Percentiles rank a stretch among this genome's conserved stretches.
phyloP scores from a whole-genome alignment of 257 asterid genomes.

The Verbascum thapsus region DNA sequence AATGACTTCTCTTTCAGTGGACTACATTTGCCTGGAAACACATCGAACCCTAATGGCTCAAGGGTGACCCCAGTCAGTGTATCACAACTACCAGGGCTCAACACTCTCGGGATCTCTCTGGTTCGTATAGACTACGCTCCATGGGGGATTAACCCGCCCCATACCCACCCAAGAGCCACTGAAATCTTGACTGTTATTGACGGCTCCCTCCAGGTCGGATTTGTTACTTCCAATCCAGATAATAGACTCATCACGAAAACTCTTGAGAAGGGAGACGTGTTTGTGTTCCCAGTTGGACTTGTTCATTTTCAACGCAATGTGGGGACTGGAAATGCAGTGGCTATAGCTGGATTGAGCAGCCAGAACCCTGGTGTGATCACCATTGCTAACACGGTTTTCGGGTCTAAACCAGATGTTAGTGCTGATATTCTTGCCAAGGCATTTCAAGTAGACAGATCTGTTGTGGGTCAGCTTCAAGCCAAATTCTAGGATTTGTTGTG shows the following conservation, averaged over 20 bases:
- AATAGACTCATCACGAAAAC: conserved; percentile 17
- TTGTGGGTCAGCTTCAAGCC: conserved; percentile 27
- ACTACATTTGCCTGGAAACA: conserved; percentile 30
- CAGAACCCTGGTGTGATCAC: conserved; percentile 29
- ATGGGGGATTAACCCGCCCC: conserved; percentile 16
- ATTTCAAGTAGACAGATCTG: conserved; percentile 31
- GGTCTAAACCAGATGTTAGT: conserved; percentile 26
- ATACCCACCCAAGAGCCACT: conserved; percentile 24
- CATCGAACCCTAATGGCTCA: conserved; percentile 27
- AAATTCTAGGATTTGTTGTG: conserved; percentile 20
- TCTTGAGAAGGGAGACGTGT: conserved; percentile 25
- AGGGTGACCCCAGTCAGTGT: conserved; percentile 23
- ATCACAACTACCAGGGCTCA: conserved; percentile 23
- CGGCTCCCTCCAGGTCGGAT: conserved; percentile 23
- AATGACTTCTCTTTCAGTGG: conserved; percentile 34
- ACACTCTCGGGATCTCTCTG: conserved; percentile 17
- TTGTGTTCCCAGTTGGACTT: conserved; percentile 28
- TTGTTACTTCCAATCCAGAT: conserved; percentile 13
- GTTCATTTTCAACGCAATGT: conserved; percentile 33
- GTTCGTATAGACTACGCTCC: background rate
- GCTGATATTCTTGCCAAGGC: conserved; percentile 32
- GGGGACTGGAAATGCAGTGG: conserved; percentile 27
- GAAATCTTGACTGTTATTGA: conserved; percentile 25
- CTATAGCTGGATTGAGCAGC: conserved; percentile 30
- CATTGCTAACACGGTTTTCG: conserved; percentile 26